Conservation (phyloP, 345 rosid species). For the Brassica cretica region DNA sequence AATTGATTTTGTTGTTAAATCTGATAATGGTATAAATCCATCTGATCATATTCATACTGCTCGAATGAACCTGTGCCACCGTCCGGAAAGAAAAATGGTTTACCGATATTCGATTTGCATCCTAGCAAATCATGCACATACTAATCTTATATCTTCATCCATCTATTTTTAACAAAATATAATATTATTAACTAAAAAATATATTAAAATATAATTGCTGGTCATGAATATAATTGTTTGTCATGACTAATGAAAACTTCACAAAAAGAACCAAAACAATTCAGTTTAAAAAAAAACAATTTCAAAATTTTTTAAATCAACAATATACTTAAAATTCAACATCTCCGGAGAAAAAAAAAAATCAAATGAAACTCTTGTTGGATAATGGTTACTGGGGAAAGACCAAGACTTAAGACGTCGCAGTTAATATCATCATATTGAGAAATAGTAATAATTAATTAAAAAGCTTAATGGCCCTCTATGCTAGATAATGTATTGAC, state of each 20-base stretch:
- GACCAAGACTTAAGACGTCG: neutral
- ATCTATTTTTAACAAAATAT: neutral
- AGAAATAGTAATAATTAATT: neutral
- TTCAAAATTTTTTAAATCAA: no score
- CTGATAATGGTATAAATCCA: slow-evolving; percentile 8
- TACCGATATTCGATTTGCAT: neutral
- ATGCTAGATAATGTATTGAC: slow-evolving; percentile 29
- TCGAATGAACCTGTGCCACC: slow-evolving; percentile 10
- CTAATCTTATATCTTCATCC: neutral
- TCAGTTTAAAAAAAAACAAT: no score
- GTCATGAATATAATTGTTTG: neutral
- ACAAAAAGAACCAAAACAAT: no score
- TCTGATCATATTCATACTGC: neutral
- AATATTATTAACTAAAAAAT: neutral
- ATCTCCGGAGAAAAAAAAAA: no score
- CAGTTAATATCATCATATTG: slow-evolving; percentile 2
- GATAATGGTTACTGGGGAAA: no score
- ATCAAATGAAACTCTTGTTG: no score
- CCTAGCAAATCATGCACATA: neutral
- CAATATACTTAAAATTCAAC: no score
- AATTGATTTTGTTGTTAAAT: neutral
- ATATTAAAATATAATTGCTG: neutral
- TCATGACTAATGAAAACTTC: neutral
- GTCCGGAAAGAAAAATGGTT: neutral
- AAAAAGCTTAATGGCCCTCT: slow-evolving; percentile 11